A percentile compares a stretch with the other conserved stretches of the same genome.
Evolutionary conservation across 1,139 yeast species (phyloP).

Genomic region (Kurtzmaniella quercitrusa): DNA sequence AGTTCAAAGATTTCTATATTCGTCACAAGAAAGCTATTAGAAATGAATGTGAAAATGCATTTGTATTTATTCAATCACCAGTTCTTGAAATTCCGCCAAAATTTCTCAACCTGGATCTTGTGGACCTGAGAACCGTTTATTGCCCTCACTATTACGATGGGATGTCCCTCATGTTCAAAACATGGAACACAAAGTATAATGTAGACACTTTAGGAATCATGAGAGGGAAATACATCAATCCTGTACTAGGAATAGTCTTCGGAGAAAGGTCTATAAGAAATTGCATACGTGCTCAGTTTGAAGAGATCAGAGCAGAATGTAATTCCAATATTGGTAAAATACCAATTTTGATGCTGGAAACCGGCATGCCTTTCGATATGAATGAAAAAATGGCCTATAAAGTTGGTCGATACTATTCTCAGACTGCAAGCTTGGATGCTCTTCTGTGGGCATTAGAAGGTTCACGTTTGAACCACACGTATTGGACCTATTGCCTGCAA

Average conservation of each 20-base stretch:
- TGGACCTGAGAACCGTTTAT: conserved; percentile 66
- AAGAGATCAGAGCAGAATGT: conserved; percentile 62
- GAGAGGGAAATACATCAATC: conserved; percentile 71
- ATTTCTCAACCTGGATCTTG: conserved; percentile 47
- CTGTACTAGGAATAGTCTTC: conserved; percentile 70
- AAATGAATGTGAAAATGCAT: conserved; percentile 37
- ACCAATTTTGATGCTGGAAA: conserved; percentile 82
- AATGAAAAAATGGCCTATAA: conserved; percentile 66
- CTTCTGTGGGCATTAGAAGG: conserved; percentile 74
- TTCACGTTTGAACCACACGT: conserved; percentile 64
- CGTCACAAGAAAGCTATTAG: conserved; percentile 49
- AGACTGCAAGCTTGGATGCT: conserved; percentile 82
- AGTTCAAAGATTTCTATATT: conserved; percentile 57
- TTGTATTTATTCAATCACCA: conserved; percentile 77
- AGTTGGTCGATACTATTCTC: conserved; percentile 64
- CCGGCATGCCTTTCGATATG: conserved; percentile 98
- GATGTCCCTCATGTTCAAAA: conserved; percentile 82
- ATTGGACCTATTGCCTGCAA: conserved; percentile 77
- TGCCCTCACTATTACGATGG: conserved; percentile 95
- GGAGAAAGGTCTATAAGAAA: conserved; percentile 79
- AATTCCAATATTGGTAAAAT: conserved; percentile 53
- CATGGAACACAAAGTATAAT: conserved; percentile 73
- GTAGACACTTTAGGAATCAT: conserved; percentile 91
- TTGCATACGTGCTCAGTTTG: conserved; percentile 64
- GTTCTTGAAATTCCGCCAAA: conserved; percentile 77